Evolutionary conservation across 2,329 filamentous ascomycete genomes (phyloP).

Genomic region (Neofusicoccum parvum): DNA sequence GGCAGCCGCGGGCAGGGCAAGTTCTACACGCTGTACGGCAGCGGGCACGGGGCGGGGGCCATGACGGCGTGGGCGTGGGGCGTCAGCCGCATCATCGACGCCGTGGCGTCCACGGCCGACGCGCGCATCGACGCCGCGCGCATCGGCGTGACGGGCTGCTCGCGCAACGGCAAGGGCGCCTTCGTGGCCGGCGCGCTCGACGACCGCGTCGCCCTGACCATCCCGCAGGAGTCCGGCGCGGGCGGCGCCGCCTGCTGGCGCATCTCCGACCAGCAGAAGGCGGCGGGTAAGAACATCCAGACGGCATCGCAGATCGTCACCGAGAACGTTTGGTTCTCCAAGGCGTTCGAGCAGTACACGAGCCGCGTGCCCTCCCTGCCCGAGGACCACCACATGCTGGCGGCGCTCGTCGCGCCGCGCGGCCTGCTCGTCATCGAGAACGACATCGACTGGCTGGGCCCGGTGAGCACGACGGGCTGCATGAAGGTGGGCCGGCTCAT

Average conservation of each 20-base stretch:
- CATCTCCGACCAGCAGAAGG: conserved; percentile 47
- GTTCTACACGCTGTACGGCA: conserved; percentile 63
- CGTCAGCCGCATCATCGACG: conserved; percentile 62
- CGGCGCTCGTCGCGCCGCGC: conserved; percentile 58
- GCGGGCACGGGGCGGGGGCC: conserved; percentile 57
- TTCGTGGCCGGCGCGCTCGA: conserved; percentile 64
- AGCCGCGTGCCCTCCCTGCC: conserved; percentile 51
- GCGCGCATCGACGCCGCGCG: conserved; percentile 45
- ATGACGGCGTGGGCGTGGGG: conserved; percentile 67
- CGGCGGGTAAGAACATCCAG: conserved; percentile 60
- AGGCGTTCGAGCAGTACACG: conserved; percentile 56
- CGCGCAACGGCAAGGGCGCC: conserved; percentile 65
- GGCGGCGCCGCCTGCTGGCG: conserved; percentile 66
- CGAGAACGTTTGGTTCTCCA: conserved; percentile 67
- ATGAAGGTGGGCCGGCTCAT: conserved; percentile 59
- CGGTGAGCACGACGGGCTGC: conserved; percentile 58
- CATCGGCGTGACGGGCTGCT: conserved; percentile 63
- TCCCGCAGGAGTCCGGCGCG: conserved; percentile 65
- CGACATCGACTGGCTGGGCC: conserved; percentile 61
- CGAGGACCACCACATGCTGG: conserved; percentile 61
- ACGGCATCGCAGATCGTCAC: conserved; percentile 60
- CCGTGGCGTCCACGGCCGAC: conserved; percentile 53
- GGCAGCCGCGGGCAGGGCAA: conserved; percentile 58
- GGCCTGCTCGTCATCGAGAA: conserved; percentile 61
- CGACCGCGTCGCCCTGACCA: conserved; percentile 60